phyloP scores from a whole-genome alignment of 2,329 filamentous ascomycete genomes.

The Ophiocordyceps camponoti-rufipedis region DNA sequence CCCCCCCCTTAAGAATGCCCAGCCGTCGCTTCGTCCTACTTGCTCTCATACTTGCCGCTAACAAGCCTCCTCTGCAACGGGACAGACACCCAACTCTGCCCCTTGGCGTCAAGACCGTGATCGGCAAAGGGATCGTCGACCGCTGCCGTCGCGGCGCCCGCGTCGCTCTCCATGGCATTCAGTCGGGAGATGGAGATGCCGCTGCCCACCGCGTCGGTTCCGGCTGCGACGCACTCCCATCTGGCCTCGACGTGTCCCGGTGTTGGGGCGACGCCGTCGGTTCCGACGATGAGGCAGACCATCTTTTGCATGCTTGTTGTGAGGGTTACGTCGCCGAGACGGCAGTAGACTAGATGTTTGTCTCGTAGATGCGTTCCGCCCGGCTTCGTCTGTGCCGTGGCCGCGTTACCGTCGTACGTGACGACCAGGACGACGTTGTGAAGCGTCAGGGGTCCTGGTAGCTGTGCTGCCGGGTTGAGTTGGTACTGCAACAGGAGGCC shows the following conservation, averaged over 20 bases:
- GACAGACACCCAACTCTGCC: slow-evolving; percentile 46
- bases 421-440: slow-evolving; percentile 62
- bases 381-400: slow-evolving; percentile 58
- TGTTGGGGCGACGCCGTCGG: slow-evolving; percentile 50
- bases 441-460: slow-evolving; percentile 22
- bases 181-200: slow-evolving; percentile 47
- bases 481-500: slow-evolving; percentile 72
- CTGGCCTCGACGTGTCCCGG: slow-evolving; percentile 65
- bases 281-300: slow-evolving; percentile 61
- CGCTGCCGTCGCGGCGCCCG: slow-evolving; percentile 22
- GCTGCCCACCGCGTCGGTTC: slow-evolving; percentile 28
- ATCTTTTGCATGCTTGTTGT: slow-evolving; percentile 53
- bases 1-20: too few species aligned
- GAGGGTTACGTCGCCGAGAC: slow-evolving; percentile 55
- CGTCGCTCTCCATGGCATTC: slow-evolving; percentile 22
- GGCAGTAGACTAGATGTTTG: slow-evolving; percentile 64
- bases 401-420: slow-evolving; percentile 51
- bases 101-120: slow-evolving; percentile 7
- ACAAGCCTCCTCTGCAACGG: slow-evolving; percentile 48
- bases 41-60: slow-evolving; percentile 57
- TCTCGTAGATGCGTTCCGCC: slow-evolving; percentile 64
- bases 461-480: slow-evolving; percentile 51
- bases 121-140: slow-evolving; percentile 54
- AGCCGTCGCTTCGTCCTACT: slow-evolving; percentile 1
- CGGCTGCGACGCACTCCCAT: slow-evolving; percentile 44